A percentile compares a stretch with the other conserved stretches of the same genome.
Evolutionary conservation across 305 asterid species (phyloP).

Genomic region (Stenogyne calaminthoides): DNA sequence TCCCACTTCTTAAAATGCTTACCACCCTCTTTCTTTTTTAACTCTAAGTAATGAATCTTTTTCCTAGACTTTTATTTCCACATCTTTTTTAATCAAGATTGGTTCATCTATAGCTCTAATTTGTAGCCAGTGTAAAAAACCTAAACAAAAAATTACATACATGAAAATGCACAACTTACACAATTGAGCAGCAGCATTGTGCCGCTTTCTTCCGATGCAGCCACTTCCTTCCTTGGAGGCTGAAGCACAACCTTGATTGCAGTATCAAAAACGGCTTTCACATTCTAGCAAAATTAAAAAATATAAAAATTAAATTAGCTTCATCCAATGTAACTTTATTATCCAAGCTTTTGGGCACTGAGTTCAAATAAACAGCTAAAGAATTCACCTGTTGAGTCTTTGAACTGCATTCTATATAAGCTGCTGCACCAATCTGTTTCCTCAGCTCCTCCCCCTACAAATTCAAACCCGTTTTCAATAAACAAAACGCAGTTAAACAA

Average conservation of each 20-base stretch:
- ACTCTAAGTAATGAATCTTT: neutral
- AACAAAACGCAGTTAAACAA: neutral
- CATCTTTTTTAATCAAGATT: neutral
- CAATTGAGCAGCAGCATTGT: slow-evolving; percentile 66
- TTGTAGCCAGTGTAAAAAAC: neutral
- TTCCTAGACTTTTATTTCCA: neutral
- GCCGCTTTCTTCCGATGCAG: slow-evolving; percentile 61
- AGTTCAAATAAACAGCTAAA: neutral
- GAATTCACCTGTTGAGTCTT: slow-evolving; percentile 88
- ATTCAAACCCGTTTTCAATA: neutral
- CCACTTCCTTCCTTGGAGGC: slow-evolving; percentile 79
- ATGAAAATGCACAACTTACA: slow-evolving; percentile 49
- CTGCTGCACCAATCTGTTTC: slow-evolving; percentile 94
- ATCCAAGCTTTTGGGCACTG: neutral
- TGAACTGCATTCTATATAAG: slow-evolving; percentile 96
- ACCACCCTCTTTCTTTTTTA: neutral
- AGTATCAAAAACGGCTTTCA: slow-evolving; percentile 91
- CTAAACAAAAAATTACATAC: neutral
- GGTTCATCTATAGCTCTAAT: neutral
- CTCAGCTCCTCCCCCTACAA: slow-evolving; percentile 92
- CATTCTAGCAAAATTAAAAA: slow-evolving; percentile 52
- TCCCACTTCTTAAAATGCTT: too few species aligned
- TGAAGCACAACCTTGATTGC: slow-evolving; percentile 90
- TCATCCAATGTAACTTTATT: neutral
- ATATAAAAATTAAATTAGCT: neutral